Base-by-base conservation (phyloP, 73 alveolate species). In the Paramecium octaurelia region DNA sequence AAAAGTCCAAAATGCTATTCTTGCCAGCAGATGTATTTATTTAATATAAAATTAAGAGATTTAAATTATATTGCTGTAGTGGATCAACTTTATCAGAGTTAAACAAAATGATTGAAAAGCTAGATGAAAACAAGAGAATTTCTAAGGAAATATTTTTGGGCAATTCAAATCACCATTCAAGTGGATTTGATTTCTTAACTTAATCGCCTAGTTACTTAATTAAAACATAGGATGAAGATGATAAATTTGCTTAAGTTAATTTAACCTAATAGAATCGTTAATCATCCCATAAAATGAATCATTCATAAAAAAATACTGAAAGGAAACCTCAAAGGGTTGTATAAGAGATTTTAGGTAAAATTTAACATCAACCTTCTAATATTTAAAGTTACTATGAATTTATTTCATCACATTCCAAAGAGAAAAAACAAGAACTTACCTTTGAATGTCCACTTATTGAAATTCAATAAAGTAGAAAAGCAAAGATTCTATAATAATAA, bases 21-120 rank as follows among this genome's bases (percentile, higher is more conserved):
- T 38, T 76, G 12, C 40, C 89, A 40, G 89, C 89, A 16, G 89
- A 76, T 76, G 89, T 76, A 76, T 35, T 34, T 5, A 10, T 76
- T 48, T 48, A 48, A 14, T 11, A n/a, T 4, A 40, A 24, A 76
- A 24, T 16, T 14, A 40, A 76, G 89, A 76, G 89, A 40, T 76
- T 76, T 76, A 76, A 76, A 76, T 43, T 76, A 42, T 76, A 76
- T 21, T 76, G 89, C 40, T 31, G 54, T 6, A 11, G 2, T 29
- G 86, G 54, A 23, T n/a, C 4, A 31, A 70, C 86, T 10, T 70
- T 31, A 14, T 29, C 24, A 23, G 58, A 73, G n/a, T 38, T 73
- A 4, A 73, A 73, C 14, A 73, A 73, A 73, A 36, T 73, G 68
- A 73, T 73, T 9, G 38, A 73, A 36, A 73, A 73, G n/a, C 7